phyloP scores from a whole-genome alignment of 345 rosid genomes.

The Carallia pectinifolia region DNA sequence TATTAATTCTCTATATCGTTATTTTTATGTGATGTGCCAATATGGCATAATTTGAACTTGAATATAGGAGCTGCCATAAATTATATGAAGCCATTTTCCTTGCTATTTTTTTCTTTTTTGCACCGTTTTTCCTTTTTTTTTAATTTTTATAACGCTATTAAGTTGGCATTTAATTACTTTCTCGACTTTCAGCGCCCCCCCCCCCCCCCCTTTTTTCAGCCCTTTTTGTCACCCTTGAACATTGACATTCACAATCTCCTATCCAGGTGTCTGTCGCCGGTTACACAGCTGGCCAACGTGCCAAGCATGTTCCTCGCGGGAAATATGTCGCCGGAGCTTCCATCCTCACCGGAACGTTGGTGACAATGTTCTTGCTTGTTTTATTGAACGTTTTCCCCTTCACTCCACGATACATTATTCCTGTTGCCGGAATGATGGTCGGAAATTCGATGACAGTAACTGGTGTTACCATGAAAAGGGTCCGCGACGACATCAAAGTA shows the following conservation, averaged over 20 bases:
- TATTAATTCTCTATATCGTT: too few relatives aligned
- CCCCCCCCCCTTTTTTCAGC: background rate
- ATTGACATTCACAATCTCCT: background rate
- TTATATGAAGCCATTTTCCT: too few relatives aligned
- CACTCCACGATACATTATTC: slow-evolving; percentile 88
- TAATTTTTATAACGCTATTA: too few relatives aligned
- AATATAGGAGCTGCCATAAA: too few relatives aligned
- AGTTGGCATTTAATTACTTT: too few relatives aligned
- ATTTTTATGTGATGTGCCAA: too few relatives aligned
- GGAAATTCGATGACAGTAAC: slow-evolving; percentile 93
- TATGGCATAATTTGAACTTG: too few relatives aligned
- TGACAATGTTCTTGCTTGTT: slow-evolving; percentile 71
- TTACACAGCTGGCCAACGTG: slow-evolving; percentile 82
- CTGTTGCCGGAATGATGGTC: slow-evolving; percentile 92
- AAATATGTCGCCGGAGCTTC: slow-evolving; percentile 73
- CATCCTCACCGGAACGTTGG: slow-evolving; percentile 61
- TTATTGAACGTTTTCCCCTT: slow-evolving; percentile 78
- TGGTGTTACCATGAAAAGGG: slow-evolving; percentile 92
- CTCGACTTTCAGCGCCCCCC: too few relatives aligned
- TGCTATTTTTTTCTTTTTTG: too few relatives aligned
- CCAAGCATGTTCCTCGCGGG: slow-evolving; percentile 76
- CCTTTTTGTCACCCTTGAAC: background rate
- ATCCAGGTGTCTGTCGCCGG: slow-evolving; percentile 75
- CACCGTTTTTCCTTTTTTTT: too few relatives aligned
- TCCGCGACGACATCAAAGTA: slow-evolving; percentile 74